A percentile compares a stretch with the other conserved stretches of the same genome.
Conservation (phyloP, 192 early-diverging fungal species). For the Backusella parvicylindrica region DNA sequence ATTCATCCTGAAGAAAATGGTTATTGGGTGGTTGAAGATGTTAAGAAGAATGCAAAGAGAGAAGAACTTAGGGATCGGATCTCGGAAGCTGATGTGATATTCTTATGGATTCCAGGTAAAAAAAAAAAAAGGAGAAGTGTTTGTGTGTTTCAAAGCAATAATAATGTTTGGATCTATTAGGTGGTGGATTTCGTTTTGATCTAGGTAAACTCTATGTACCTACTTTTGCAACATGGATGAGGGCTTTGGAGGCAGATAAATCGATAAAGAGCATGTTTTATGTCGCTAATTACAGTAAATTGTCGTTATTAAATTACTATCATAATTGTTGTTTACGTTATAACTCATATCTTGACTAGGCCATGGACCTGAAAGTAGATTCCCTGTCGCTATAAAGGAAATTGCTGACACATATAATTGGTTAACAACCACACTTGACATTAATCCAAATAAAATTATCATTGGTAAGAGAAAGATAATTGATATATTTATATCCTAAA, state of each 20-base stretch:
- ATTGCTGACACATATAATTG: slow-evolving; percentile 10
- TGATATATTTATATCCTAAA: not conserved
- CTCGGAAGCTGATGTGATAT: not conserved
- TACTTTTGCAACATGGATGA: slow-evolving; percentile 21
- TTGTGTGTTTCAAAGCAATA: not conserved
- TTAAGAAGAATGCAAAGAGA: slow-evolving; percentile 13
- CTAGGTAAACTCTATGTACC: slow-evolving; percentile 12
- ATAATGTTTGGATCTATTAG: not conserved
- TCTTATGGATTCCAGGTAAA: slow-evolving; percentile 22
- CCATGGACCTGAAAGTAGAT: slow-evolving; percentile 1
- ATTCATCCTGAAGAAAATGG: not conserved
- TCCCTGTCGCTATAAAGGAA: not conserved
- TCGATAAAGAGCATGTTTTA: slow-evolving; percentile 2
- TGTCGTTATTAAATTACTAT: not conserved
- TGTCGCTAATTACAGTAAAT: slow-evolving; percentile 18
- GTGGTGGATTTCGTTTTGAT: slow-evolving; percentile 22
- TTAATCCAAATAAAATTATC: slow-evolving; percentile 4
- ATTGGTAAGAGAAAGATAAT: not conserved
- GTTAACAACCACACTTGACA: not conserved
- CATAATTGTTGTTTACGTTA: not conserved
- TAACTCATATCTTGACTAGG: not conserved
- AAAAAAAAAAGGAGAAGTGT: not conserved
- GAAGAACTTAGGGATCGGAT: slow-evolving; percentile 11
- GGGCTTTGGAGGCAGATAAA: slow-evolving; percentile 17
- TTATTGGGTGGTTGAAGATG: slow-evolving; percentile 9